Evolutionary conservation across 2,329 filamentous ascomycete species (phyloP).

Genomic region (Fusarium siculi): DNA sequence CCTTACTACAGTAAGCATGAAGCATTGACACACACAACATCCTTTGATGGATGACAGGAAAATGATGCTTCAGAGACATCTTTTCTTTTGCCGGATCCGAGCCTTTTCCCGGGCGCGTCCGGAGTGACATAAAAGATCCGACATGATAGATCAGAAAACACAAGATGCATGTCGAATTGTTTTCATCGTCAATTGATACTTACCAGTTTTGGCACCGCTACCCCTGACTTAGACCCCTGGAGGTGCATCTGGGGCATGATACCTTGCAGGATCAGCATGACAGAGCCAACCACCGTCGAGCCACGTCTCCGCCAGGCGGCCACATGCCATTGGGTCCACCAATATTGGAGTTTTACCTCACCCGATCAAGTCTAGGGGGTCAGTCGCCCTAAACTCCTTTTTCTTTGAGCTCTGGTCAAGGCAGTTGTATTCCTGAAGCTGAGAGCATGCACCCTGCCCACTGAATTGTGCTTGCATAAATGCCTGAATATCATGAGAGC

Average conservation of each 20-base stretch:
- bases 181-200: constrained; percentile 13
- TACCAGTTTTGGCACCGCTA: constrained; percentile 26
- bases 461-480: neutral
- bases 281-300: constrained; percentile 34
- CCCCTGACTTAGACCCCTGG: constrained; percentile 41
- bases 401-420: neutral
- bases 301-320: constrained; percentile 27
- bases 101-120: neutral
- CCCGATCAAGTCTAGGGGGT: constrained; percentile 37
- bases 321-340: constrained; percentile 39
- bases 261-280: constrained; percentile 41
- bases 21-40: neutral
- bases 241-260: constrained; percentile 27
- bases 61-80: constrained; percentile 1
- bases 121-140: constrained; percentile 19
- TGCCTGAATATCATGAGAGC: neutral
- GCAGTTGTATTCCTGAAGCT: neutral
- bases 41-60: neutral
- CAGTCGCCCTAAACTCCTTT: constrained; percentile 30
- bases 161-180: neutral
- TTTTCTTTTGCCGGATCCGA: constrained; percentile 28
- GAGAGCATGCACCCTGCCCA: neutral
- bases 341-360: constrained; percentile 39
- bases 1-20: constrained; percentile 2
- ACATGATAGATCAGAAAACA: constrained; percentile 9